Evolutionary conservation across 1,139 yeast genomes (phyloP).

Genomic region (Sugiyamaella sp.): DNA sequence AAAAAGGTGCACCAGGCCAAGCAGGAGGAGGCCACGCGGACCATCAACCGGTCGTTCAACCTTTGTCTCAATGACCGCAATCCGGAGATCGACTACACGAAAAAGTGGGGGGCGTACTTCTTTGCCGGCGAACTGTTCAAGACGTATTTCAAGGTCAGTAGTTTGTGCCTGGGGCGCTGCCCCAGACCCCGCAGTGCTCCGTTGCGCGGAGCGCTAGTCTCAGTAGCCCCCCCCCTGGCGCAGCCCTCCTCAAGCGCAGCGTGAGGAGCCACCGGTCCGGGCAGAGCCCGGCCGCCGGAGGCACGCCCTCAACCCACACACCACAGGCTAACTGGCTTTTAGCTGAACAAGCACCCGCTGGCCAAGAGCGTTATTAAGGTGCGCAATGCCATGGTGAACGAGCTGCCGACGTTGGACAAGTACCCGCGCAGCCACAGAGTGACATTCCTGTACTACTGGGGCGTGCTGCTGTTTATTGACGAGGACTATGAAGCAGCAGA

Average conservation of each 20-base stretch:
- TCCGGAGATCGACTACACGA: conserved; percentile 52
- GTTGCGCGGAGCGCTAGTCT: too few species aligned
- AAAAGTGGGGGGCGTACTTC: conserved; percentile 69
- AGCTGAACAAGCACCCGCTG: conserved; percentile 66
- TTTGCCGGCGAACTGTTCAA: conserved; percentile 74
- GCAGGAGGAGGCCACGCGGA: conserved; percentile 57
- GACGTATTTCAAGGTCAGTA: conserved; percentile 57
- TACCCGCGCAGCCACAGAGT: conserved; percentile 58
- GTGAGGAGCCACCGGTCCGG: too few species aligned
- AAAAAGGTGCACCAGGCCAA: conserved; percentile 17
- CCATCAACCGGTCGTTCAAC: conserved; percentile 73
- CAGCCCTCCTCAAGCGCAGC: too few species aligned
- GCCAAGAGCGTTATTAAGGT: conserved; percentile 82
- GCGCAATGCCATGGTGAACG: conserved; percentile 56
- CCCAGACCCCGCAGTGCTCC: neutral
- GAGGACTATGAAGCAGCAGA: conserved; percentile 59
- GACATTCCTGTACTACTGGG: conserved; percentile 66
- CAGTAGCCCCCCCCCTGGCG: too few species aligned
- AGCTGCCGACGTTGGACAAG: conserved; percentile 52
- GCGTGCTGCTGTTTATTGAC: conserved; percentile 64
- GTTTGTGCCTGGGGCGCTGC: neutral
- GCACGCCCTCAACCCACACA: too few species aligned
- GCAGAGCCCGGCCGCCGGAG: too few species aligned
- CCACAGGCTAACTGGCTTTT: neutral
- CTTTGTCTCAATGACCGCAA: conserved; percentile 79